Conservation (phyloP, 179 eudicot genomes). For the Actinidia arguta region DNA sequence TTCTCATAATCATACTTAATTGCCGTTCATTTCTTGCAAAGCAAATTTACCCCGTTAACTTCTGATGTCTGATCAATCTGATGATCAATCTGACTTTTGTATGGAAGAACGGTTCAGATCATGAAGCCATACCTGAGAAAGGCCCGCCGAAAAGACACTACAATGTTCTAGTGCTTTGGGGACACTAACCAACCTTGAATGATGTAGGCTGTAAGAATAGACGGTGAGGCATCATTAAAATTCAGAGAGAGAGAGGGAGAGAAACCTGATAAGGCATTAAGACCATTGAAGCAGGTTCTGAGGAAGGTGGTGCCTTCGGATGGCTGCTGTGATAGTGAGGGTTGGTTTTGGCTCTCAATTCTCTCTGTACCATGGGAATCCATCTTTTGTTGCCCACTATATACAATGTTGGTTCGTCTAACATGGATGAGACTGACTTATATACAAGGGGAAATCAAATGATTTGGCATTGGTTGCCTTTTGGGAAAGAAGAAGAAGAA, state of each 20-base stretch:
- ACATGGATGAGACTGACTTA: not conserved
- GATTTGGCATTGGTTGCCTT: not conserved
- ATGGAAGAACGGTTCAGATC: too few species aligned
- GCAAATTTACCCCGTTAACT: too few species aligned
- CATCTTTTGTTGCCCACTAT: conserved; percentile 11
- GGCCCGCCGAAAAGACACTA: too few species aligned
- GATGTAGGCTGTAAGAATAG: too few species aligned
- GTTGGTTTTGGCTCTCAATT: conserved; percentile 33
- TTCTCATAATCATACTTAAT: too few species aligned
- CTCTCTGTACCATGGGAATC: conserved; percentile 18
- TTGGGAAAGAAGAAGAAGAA: not conserved
- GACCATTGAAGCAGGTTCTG: conserved; percentile 63
- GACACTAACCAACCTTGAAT: too few species aligned
- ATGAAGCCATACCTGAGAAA: too few species aligned
- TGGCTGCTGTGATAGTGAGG: conserved; percentile 16
- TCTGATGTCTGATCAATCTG: too few species aligned
- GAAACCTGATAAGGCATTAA: conserved; percentile 58
- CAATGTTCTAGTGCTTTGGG: too few species aligned
- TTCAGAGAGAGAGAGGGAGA: not conserved
- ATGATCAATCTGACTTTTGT: too few species aligned
- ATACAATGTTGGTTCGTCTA: conserved; percentile 4
- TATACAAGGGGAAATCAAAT: not conserved
- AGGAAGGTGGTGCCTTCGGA: conserved; percentile 49
- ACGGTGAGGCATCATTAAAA: too few species aligned
- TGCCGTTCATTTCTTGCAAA: too few species aligned